Conservation (phyloP, 23 red algal genomes). For the Gracilariopsis chorda region DNA sequence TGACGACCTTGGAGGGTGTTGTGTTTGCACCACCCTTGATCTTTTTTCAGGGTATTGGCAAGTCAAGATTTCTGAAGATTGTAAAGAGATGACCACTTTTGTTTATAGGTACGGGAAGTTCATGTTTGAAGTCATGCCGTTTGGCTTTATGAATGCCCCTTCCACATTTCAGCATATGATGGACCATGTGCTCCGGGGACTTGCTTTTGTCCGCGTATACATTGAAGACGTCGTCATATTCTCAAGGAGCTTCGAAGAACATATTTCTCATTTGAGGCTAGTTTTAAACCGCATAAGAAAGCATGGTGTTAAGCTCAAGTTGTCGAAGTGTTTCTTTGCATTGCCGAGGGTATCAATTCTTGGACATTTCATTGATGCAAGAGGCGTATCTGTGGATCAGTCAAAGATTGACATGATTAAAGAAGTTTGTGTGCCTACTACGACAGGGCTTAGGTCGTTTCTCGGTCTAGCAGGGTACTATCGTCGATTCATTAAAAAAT, state of each 20-base stretch:
- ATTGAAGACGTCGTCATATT: constrained; percentile 13
- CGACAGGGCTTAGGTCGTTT: not conserved
- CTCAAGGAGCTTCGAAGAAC: not conserved
- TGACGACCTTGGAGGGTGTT: too few relatives aligned
- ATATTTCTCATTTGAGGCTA: not conserved
- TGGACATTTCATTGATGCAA: not conserved
- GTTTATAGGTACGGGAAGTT: not conserved
- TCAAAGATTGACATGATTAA: not conserved
- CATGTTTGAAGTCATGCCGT: constrained; percentile 32
- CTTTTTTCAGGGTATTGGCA: too few relatives aligned
- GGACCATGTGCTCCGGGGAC: not conserved
- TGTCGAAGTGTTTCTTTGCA: constrained; percentile 31
- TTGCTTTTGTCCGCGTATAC: constrained; percentile 15
- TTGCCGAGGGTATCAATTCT: not conserved
- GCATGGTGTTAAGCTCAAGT: constrained; percentile 16
- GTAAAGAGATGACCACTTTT: constrained; percentile 52
- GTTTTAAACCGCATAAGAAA: not conserved
- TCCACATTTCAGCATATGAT: constrained; percentile 14
- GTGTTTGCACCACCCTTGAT: too few relatives aligned
- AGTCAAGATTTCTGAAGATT: too few relatives aligned
- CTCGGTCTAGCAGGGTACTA: too few relatives aligned
- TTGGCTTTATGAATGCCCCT: constrained; percentile 39
- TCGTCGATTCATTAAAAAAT: too few relatives aligned
- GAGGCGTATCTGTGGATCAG: not conserved
- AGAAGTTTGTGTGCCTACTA: not conserved